Evolutionary conservation across 2,329 filamentous ascomycete genomes (phyloP), one percentile per base, ranked within the genome.

Genomic region (Claviceps purpurea): DNA sequence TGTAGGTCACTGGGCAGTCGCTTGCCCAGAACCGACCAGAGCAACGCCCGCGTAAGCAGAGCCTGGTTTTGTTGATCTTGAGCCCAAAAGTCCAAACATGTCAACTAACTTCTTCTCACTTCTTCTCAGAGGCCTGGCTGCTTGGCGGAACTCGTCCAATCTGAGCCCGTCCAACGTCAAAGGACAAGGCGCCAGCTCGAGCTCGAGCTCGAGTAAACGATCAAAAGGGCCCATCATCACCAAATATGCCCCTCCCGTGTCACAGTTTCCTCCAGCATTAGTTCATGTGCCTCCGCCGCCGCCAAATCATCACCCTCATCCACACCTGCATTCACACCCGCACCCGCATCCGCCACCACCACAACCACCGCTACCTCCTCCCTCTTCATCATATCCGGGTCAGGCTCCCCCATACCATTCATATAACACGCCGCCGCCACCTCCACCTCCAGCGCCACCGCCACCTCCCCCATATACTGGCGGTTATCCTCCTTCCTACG

Each of bases 21-120:
- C 73, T 49, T 80, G 76, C 59, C 76, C 74, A 7, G 71, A 77
- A 54, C 70, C 72, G 22, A 74, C 72, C 24, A 65, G 73, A 55
- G 62, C 65, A 56, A 68, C 70, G 46, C 73, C 73, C 56, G 72
- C 70, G 76, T 79, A 70, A 73, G 76, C 72, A 18, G 8, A 49
- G 22, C 16, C 30, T 34, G 14, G 24, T 34, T 8, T 16, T 18
- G 20, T 34, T 40, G 22, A 40, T n/a, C 13, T 37, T 26, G 7
- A 14, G 22, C 47, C 47, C 2, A 30, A 8, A 22, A 26, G 30
- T 22, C 24, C 37, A 49, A 48, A 43, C 47, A 47, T 7, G 38
- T 49, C 39, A 34, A 44, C 50, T 54, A 54, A 54, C 55, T 55
- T 30, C 57, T 49, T 50, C 55, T 55, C 24, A 56, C 47, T 50